These are phyloP conservation scores for Chlamydomonas incerta DNA, from an alignment of 139 green algal species.

Conservation along the genomic window DNA sequence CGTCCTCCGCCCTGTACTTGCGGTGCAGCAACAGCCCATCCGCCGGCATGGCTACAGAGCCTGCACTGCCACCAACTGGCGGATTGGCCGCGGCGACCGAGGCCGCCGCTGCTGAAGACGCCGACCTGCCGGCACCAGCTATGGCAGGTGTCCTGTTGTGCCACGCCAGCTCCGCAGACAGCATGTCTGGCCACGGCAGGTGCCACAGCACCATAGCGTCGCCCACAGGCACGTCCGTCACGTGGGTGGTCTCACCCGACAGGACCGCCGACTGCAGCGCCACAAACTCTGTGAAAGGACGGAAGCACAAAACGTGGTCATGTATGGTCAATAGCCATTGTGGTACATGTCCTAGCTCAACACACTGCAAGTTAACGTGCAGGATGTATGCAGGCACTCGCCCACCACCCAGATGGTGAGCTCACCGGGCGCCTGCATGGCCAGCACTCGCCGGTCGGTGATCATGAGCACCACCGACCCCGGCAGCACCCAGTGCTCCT, in stretches of 20 bases:
- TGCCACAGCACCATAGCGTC: slow-evolving; percentile 55
- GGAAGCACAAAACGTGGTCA: not conserved
- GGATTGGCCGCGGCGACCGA: not conserved
- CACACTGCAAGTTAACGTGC: too few relatives aligned
- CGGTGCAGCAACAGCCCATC: slow-evolving; percentile 80
- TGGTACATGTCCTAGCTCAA: too few relatives aligned
- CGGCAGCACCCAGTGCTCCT: slow-evolving; percentile 86
- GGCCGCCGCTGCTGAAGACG: not conserved
- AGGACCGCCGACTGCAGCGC: slow-evolving; percentile 58
- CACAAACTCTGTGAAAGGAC: slow-evolving; percentile 62
- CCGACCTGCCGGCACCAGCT: not conserved
- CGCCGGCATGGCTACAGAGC: slow-evolving; percentile 43
- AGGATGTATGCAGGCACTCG: too few relatives aligned
- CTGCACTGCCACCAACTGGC: not conserved
- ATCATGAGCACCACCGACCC: slow-evolving; percentile 75
- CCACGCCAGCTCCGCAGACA: slow-evolving; percentile 62
- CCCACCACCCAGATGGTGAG: too few relatives aligned
- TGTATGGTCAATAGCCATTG: not conserved
- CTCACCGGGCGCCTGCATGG: slow-evolving; percentile 69
- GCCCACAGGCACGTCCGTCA: slow-evolving; percentile 55
- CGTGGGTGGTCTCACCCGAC: slow-evolving; percentile 37
- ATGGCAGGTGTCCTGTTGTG: slow-evolving; percentile 37
- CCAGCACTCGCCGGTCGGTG: slow-evolving; percentile 74
- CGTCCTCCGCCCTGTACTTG: slow-evolving; percentile 70
- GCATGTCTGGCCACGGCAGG: slow-evolving; percentile 63